Base-by-base conservation (phyloP, 805 yeast species). In the Kuraishia ogatae region DNA sequence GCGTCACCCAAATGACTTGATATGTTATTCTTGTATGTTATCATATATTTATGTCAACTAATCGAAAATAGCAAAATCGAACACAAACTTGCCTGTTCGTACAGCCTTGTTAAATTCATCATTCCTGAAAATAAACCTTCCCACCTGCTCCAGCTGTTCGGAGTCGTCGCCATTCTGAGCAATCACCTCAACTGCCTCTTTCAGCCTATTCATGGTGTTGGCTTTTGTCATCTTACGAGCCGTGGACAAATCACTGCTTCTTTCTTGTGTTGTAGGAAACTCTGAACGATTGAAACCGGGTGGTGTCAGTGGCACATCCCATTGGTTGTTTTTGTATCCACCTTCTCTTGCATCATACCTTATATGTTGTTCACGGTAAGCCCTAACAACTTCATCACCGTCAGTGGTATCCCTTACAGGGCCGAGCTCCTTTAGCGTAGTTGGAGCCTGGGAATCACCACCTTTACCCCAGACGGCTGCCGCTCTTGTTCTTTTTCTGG, bases 211-310 rank as follows among this genome's bases (percentile, higher is more conserved):
- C 47, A 20, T 47, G 54, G 20, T 10, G 48, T 11, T 23, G 52
- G 28, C 46, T 50, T 20, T 50, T 46, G 39, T 48, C 39, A 43
- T 28, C 50, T 15, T 48, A 17, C 35, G 24, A 17, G 35, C 39
- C 24, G 54, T 59, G 20, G 51, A 50, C 58, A 71, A 73, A 55
- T 76, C 81, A 49, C 62, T 67, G 1, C 53, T 61, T 13, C 69
- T 64, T 59, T 83, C 82, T 57, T 81, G 87, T 0, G 86, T 79
- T 4, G 68, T 69, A 0, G 88, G 86, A 58, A 84, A 82, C 53
- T 81, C 87, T 23, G 82, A 71, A 47, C 81, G 66, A 58, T 80
- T 83, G 65, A 76, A 82, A 0, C 87, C 87, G 0, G 83, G 83
- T 1, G 87, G 87, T 1, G 69, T 64, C 54, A 63, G 66, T 50